Percentiles rank a stretch among this genome's conserved stretches.
These are phyloP conservation scores for Blastocystis sp. DNA, from an alignment of 352 stramenopile species.

Conservation along the genomic window DNA sequence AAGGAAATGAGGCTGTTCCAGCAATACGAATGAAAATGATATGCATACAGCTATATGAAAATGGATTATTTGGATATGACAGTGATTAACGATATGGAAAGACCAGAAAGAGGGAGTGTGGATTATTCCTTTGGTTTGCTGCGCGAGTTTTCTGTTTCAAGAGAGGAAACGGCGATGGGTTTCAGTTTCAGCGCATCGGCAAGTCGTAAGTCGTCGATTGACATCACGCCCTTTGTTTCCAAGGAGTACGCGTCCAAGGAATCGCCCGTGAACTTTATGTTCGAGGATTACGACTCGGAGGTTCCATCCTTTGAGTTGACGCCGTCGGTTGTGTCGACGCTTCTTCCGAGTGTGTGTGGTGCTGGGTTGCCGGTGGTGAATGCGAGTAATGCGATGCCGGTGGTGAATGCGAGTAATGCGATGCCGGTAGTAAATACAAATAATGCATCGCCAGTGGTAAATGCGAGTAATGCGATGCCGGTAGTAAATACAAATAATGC, in stretches of 20 bases:
- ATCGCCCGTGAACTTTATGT: neutral
- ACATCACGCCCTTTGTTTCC: neutral
- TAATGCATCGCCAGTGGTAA: no score
- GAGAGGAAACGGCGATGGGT: neutral
- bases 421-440: no score
- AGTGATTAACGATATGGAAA: no score
- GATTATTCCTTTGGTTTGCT: neutral
- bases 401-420: no score
- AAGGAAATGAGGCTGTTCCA: neutral
- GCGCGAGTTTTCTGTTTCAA: neutral
- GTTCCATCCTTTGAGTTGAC: neutral
- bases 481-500: no score
- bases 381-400: no score
- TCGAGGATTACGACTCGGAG: neutral
- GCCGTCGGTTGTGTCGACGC: no score
- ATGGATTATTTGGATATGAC: constrained; percentile 18
- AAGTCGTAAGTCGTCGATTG: constrained; percentile 1
- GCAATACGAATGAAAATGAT: neutral
- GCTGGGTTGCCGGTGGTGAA: no score
- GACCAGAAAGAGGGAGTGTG: no score
- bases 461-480: no score
- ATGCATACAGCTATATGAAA: constrained; percentile 20
- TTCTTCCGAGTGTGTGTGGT: no score
- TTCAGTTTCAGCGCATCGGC: neutral
- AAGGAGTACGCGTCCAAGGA: neutral